Evolutionary conservation across 768 basidiomycete species (phyloP).

Genomic region (Hebeloma cylindrosporum): DNA sequence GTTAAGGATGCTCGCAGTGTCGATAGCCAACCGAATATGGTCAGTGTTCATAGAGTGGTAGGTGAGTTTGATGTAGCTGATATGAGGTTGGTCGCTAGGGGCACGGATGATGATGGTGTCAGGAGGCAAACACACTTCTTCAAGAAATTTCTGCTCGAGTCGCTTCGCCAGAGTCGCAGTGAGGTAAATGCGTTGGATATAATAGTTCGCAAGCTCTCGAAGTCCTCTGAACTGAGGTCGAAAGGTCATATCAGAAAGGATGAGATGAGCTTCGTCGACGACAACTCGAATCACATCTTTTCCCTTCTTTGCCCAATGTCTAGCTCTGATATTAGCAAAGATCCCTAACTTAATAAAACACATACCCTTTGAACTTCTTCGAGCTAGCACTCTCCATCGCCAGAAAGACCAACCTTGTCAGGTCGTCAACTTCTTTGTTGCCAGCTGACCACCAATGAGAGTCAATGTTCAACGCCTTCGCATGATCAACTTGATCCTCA

Average conservation of each 20-base stretch:
- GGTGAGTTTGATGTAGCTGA: conserved; percentile 14
- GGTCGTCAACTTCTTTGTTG: not conserved
- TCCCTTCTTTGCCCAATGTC: conserved; percentile 3
- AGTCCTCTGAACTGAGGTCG: conserved; percentile 6
- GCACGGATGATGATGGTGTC: conserved; percentile 12
- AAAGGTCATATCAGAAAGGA: conserved; percentile 2
- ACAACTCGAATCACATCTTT: conserved; percentile 2
- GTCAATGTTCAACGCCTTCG: conserved; percentile 1
- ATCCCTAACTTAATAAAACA: not conserved
- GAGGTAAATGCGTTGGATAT: conserved; percentile 17
- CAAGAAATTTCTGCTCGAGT: conserved; percentile 4
- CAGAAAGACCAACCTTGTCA: conserved; percentile 13
- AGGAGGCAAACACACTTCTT: not conserved
- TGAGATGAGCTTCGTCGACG: conserved; percentile 23
- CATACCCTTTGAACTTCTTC: conserved; percentile 9
- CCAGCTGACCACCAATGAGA: conserved; percentile 3
- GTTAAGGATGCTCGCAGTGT: conserved; percentile 2
- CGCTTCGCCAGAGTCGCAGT: conserved; percentile 20
- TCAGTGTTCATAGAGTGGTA: not conserved
- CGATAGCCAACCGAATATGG: not conserved
- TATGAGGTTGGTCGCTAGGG: conserved; percentile 11
- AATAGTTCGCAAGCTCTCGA: not conserved
- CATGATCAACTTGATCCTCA: conserved; percentile 5
- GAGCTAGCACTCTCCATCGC: conserved; percentile 17
- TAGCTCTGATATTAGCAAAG: not conserved